A percentile compares a stretch with the other conserved stretches of the same genome.
Conservation (phyloP, 768 basidiomycete species). For the Trichaptum fuscoviolaceum region DNA sequence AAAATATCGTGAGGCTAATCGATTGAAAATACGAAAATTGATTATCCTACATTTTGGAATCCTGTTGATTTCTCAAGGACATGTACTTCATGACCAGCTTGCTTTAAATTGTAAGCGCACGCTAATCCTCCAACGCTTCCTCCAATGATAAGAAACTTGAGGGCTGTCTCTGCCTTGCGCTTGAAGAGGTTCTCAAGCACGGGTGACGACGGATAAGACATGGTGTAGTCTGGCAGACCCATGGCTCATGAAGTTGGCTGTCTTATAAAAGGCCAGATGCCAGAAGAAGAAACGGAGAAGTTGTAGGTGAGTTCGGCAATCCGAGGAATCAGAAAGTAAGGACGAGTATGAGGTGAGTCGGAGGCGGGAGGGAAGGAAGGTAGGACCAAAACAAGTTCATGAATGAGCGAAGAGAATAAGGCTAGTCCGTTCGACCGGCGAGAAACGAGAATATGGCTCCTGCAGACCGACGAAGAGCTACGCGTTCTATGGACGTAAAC, state of each 20-base stretch:
- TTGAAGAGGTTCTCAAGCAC: not conserved
- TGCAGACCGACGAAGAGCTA: not conserved
- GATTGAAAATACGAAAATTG: not conserved
- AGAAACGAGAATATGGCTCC: not conserved
- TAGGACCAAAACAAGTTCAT: not conserved
- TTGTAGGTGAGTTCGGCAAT: not conserved
- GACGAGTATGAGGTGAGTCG: not conserved
- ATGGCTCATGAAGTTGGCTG: not conserved
- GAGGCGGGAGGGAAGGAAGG: not conserved
- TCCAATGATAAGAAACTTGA: not conserved
- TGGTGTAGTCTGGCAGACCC: not conserved
- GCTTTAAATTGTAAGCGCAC: not conserved
- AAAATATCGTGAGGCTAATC: not conserved
- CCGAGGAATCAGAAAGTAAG: not conserved
- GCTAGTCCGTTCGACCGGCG: not conserved
- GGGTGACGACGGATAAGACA: not conserved
- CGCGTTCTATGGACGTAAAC: not conserved
- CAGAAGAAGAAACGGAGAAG: not conserved
- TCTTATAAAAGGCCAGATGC: not conserved
- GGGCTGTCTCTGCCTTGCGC: not conserved
- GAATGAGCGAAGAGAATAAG: not conserved
- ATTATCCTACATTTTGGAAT: constrained; percentile 19
- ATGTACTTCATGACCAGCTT: not conserved
- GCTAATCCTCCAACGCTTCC: not conserved
- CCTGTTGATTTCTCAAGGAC: constrained; percentile 8